Conservation (phyloP, 2,329 filamentous ascomycete species). For the Aspergillus sp. region DNA sequence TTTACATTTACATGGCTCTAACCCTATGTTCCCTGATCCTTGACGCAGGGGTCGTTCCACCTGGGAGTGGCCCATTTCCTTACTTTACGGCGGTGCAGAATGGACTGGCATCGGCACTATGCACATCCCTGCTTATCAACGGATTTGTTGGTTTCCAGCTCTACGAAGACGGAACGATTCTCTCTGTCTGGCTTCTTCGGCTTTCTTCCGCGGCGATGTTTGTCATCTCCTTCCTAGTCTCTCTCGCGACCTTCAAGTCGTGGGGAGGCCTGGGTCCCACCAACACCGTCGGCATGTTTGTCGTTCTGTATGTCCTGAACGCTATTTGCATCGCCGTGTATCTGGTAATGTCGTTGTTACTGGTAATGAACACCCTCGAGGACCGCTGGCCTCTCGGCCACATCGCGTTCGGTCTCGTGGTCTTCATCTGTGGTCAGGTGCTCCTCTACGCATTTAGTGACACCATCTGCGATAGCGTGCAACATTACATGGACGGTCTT, state of each 20-base stretch:
- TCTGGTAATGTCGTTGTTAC: conserved; percentile 79
- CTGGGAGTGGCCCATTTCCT: conserved; percentile 75
- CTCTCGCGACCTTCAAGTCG: conserved; percentile 86
- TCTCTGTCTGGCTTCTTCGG: conserved; percentile 91
- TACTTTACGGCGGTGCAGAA: conserved; percentile 91
- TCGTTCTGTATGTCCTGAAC: conserved; percentile 89
- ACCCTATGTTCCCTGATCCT: conserved; percentile 86
- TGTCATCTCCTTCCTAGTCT: conserved; percentile 80
- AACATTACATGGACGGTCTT: conserved; percentile 91
- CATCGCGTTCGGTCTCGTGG: conserved; percentile 85
- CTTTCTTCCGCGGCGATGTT: conserved; percentile 79
- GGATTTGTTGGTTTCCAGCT: conserved; percentile 98
- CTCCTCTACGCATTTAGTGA: conserved; percentile 87
- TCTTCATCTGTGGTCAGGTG: conserved; percentile 90
- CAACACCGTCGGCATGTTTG: conserved; percentile 85
- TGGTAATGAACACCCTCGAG: conserved; percentile 86
- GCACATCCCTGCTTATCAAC: conserved; percentile 90
- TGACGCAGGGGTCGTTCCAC: conserved; percentile 88
- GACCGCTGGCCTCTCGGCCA: conserved; percentile 95
- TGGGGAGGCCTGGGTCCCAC: conserved; percentile 84
- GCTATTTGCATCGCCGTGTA: conserved; percentile 85
- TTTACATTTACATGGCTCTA: conserved; percentile 92
- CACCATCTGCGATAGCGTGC: conserved; percentile 77
- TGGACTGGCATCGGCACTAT: conserved; percentile 79
- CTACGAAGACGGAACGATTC: conserved; percentile 91